Conservation (phyloP, 805 yeast species). For the Candida qinlingensis region DNA sequence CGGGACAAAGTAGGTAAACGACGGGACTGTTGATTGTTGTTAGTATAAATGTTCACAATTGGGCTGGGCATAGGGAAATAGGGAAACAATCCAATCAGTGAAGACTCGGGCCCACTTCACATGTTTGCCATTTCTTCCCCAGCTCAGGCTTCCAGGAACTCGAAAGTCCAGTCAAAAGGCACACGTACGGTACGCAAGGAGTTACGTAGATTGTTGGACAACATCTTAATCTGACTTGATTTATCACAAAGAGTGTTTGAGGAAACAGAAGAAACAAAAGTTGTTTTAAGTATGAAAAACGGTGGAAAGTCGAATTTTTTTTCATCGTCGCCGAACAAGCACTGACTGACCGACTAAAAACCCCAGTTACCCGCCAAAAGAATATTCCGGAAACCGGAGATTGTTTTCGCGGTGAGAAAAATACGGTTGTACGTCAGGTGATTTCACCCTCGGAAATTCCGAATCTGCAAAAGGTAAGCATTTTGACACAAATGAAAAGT, state of each 20-base stretch:
- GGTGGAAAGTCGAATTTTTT: slow-evolving; percentile 5
- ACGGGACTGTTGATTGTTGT: slow-evolving; percentile 16
- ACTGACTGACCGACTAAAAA: too few species aligned
- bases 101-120: neutral
- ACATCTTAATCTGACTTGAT: slow-evolving; percentile 15
- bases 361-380: neutral
- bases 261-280: slow-evolving; percentile 1
- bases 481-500: neutral
- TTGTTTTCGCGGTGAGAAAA: too few species aligned
- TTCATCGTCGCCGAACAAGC: neutral
- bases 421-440: neutral
- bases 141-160: neutral
- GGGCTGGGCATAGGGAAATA: neutral
- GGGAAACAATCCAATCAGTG: neutral
- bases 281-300: neutral
- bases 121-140: neutral
- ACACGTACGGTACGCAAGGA: slow-evolving; percentile 24
- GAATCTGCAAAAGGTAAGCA: neutral
- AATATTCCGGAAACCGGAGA: neutral
- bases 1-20: slow-evolving; percentile 31
- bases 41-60: slow-evolving; percentile 6
- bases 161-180: too few species aligned
- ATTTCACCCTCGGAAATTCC: neutral
- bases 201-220: slow-evolving; percentile 24
- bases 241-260: neutral